These are phyloP conservation scores for Thelonectria blattea DNA, from an alignment of 2,329 filamentous ascomycete genomes.

Conservation along the genomic window DNA sequence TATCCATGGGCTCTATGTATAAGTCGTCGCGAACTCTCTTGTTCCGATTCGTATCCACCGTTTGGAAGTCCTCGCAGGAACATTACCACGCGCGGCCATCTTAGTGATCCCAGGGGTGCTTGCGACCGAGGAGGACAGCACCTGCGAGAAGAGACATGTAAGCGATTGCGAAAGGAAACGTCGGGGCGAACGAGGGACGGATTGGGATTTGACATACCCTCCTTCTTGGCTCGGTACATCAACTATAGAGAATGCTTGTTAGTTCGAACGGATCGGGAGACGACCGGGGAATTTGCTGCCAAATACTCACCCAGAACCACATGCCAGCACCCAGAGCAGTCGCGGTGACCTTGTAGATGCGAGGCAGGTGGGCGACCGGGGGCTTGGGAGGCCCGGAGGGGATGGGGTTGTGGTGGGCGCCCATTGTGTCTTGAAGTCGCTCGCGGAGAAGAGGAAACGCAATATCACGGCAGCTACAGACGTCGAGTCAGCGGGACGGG, in stretches of 20 bases:
- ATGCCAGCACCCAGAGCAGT: conserved; percentile 92
- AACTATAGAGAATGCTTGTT: conserved; percentile 44
- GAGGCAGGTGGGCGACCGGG: conserved; percentile 56
- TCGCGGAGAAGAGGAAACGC: conserved; percentile 6
- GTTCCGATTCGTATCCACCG: conserved; percentile 12
- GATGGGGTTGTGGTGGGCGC: conserved; percentile 32
- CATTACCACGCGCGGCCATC: conserved; percentile 19
- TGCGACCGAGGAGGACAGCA: conserved; percentile 85
- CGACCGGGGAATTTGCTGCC: background rate
- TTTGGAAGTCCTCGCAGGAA: conserved; percentile 22
- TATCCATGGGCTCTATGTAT: conserved; percentile 29
- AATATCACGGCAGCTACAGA: conserved; percentile 6
- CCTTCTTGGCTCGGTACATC: conserved; percentile 96
- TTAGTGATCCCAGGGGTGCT: conserved; percentile 96
- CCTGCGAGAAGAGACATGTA: conserved; percentile 47
- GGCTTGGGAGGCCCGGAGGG: conserved; percentile 47
- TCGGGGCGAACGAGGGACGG: background rate
- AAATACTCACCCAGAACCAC: conserved; percentile 92
- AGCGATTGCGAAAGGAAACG: conserved; percentile 7
- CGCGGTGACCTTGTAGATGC: conserved; percentile 81
- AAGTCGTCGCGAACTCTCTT: conserved; percentile 16
- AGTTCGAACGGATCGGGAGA: background rate
- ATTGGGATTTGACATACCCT: conserved; percentile 61
- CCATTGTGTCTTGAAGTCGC: conserved; percentile 32
- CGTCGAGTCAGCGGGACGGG: background rate